phyloP scores from a whole-genome alignment of 1,139 yeast genomes.

The Meyerozyma sp. region DNA sequence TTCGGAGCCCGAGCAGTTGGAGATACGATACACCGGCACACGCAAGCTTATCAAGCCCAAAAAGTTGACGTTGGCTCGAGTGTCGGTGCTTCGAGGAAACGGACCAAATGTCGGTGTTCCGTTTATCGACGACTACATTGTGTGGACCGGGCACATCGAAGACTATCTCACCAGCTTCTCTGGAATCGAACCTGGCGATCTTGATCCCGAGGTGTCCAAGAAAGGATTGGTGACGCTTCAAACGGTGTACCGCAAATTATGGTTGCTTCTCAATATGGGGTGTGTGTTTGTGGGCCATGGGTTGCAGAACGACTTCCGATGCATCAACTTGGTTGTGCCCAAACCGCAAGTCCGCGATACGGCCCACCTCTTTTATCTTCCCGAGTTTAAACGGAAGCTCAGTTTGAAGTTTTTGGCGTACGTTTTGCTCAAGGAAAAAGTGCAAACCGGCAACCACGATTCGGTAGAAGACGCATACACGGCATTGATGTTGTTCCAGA shows the following conservation, averaged over 20 bases:
- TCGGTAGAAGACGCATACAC: slow-evolving; percentile 94
- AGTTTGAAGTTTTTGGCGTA: slow-evolving; percentile 89
- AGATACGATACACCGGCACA: slow-evolving; percentile 63
- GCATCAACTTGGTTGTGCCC: slow-evolving; percentile 89
- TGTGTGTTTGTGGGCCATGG: slow-evolving; percentile 97
- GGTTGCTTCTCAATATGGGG: slow-evolving; percentile 85
- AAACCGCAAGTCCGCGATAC: slow-evolving; percentile 84
- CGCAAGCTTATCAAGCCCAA: slow-evolving; percentile 71
- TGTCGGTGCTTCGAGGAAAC: slow-evolving; percentile 78
- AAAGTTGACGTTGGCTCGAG: slow-evolving; percentile 75
- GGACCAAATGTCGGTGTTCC: slow-evolving; percentile 68
- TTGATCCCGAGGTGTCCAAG: slow-evolving; percentile 64
- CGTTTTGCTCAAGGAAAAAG: slow-evolving; percentile 65
- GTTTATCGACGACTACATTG: slow-evolving; percentile 90
- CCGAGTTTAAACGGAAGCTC: slow-evolving; percentile 66
- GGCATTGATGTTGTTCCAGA: slow-evolving; percentile 73
- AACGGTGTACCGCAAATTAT: slow-evolving; percentile 79
- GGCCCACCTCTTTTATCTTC: slow-evolving; percentile 67
- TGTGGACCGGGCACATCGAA: slow-evolving; percentile 63
- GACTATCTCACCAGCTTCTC: slow-evolving; percentile 88
- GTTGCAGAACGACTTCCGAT: slow-evolving; percentile 81
- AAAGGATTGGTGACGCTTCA: slow-evolving; percentile 75
- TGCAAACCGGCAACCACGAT: slow-evolving; percentile 92
- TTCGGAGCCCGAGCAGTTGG: slow-evolving; percentile 73
- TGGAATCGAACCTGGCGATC: slow-evolving; percentile 90